A percentile compares a stretch with the other conserved stretches of the same genome.
phyloP scores from a whole-genome alignment of 805 yeast species.

The Nakazawaea molendinolei region DNA sequence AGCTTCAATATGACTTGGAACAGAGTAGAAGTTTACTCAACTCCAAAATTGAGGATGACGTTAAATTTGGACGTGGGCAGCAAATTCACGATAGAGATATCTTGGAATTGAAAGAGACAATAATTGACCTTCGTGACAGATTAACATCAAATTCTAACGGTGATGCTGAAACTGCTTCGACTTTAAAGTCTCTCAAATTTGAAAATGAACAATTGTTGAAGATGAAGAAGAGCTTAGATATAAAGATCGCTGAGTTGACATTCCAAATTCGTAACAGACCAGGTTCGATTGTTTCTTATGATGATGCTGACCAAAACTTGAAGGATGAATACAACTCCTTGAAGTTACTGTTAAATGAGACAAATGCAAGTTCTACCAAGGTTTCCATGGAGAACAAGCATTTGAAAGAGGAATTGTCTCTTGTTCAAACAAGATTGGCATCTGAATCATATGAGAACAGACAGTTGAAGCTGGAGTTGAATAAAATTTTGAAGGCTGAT shows the following conservation, averaged over 20 bases:
- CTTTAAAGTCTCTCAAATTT: constrained; percentile 21
- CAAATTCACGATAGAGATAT: constrained; percentile 35
- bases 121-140: constrained; percentile 23
- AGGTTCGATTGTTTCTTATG: background rate
- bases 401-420: constrained; percentile 48
- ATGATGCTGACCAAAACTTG: constrained; percentile 15
- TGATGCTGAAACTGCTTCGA: constrained; percentile 18
- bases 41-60: constrained; percentile 34
- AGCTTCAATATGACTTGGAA: constrained; percentile 38
- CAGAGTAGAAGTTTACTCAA: constrained; percentile 36
- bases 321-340: constrained; percentile 40
- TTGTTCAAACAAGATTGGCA: constrained; percentile 59
- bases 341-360: constrained; percentile 46
- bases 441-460: constrained; percentile 57
- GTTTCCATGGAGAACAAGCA: constrained; percentile 13
- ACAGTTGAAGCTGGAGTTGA: constrained; percentile 24
- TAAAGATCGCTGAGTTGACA: constrained; percentile 25
- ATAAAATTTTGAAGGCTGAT: constrained; percentile 34
- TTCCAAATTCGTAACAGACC: constrained; percentile 21
- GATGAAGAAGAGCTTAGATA: constrained; percentile 24
- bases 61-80: constrained; percentile 37
- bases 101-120: constrained; percentile 25
- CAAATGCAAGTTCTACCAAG: constrained; percentile 13
- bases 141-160: constrained; percentile 21
- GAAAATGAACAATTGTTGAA: constrained; percentile 28